A percentile compares a stretch with the other conserved stretches of the same genome.
Evolutionary conservation across 306 rosid genomes (phyloP).

Genomic region (Amphicarpaea edgeworthii): DNA sequence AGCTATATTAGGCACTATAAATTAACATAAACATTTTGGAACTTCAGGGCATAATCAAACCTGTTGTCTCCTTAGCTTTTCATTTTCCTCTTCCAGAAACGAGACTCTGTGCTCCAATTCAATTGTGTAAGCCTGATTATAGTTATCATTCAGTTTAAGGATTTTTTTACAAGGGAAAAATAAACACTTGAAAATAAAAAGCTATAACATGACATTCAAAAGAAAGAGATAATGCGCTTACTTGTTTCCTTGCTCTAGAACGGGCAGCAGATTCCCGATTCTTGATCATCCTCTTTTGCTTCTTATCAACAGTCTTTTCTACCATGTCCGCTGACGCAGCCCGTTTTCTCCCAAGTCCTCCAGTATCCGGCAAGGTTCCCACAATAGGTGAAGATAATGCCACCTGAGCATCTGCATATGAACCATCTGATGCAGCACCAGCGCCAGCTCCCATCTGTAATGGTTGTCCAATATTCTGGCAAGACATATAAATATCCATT

Average conservation of each 20-base stretch:
- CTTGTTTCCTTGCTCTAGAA: constrained; percentile 98
- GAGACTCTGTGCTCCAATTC: constrained; percentile 91
- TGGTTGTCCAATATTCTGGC: constrained; percentile 66
- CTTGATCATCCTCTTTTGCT: constrained; percentile 97
- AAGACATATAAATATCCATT: constrained; percentile 74
- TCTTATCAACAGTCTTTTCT: constrained; percentile 86
- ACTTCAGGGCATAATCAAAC: constrained; percentile 55
- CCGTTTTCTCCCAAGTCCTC: constrained; percentile 73
- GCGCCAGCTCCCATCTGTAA: constrained; percentile 68
- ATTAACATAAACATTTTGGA: constrained; percentile 23
- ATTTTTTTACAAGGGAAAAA: not conserved
- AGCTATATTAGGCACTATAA: constrained; percentile 17
- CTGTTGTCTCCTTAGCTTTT: constrained; percentile 86
- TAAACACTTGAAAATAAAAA: not conserved
- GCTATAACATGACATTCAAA: not conserved
- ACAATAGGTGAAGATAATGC: constrained; percentile 69
- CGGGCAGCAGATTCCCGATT: constrained; percentile 99
- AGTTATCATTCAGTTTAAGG: constrained; percentile 19
- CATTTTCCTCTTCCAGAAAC: constrained; percentile 89
- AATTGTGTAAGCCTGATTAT: constrained; percentile 85
- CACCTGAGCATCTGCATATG: constrained; percentile 69
- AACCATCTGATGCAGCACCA: constrained; percentile 69
- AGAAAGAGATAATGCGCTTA: constrained; percentile 38
- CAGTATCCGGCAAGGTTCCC: constrained; percentile 74
- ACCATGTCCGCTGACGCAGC: constrained; percentile 67